phyloP scores from a whole-genome alignment of 768 basidiomycete genomes.

The Rhizopogon rudus region DNA sequence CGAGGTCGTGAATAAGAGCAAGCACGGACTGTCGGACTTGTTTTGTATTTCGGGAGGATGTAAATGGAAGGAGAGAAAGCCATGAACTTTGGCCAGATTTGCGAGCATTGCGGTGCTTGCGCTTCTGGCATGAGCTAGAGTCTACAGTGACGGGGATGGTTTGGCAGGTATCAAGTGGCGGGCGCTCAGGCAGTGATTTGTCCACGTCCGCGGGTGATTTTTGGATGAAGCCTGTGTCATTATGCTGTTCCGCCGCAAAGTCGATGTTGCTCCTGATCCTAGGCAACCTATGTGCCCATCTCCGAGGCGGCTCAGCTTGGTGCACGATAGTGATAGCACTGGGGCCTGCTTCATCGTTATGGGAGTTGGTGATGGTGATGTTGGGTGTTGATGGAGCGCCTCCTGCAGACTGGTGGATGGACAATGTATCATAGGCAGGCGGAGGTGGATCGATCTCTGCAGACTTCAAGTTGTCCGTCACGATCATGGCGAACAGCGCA shows the following conservation, averaged over 20 bases:
- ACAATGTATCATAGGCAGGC: background rate
- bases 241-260: background rate
- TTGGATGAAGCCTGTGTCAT: background rate
- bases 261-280: background rate
- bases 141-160: no score
- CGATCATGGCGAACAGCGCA: background rate
- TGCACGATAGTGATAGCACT: background rate
- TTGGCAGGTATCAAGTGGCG: background rate
- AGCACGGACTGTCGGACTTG: slow-evolving; percentile 50
- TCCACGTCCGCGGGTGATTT: background rate
- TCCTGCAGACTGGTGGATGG: background rate
- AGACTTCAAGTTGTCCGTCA: background rate
- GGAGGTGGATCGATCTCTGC: background rate
- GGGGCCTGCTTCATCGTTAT: background rate
- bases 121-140: background rate
- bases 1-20: slow-evolving; percentile 48
- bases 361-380: background rate
- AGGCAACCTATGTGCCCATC: background rate
- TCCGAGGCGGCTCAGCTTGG: background rate
- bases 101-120: background rate
- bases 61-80: slow-evolving; percentile 25
- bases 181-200: background rate
- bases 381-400: background rate
- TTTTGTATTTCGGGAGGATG: slow-evolving; percentile 26
- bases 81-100: slow-evolving; percentile 11